Conservation (phyloP, 768 basidiomycete species). For the Xerocomellus intermedius region DNA sequence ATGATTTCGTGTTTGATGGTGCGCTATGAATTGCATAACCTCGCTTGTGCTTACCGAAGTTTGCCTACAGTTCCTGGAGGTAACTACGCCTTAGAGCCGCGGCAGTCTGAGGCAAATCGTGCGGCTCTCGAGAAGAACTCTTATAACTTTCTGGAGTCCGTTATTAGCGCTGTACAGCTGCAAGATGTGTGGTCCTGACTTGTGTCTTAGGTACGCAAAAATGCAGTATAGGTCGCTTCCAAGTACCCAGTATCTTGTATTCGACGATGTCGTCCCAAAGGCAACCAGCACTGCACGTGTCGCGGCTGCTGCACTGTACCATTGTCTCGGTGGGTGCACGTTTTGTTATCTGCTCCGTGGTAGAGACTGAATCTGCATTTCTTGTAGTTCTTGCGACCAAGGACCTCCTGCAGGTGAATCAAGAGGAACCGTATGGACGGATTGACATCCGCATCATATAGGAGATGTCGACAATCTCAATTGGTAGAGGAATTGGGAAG, state of each 20-base stretch:
- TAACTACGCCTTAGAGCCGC: constrained; percentile 41
- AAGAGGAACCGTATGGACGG: constrained; percentile 57
- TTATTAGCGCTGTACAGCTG: constrained; percentile 1
- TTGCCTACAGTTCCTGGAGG: constrained; percentile 29
- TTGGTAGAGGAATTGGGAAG: neutral
- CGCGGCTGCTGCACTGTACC: constrained; percentile 80
- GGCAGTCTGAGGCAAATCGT: constrained; percentile 54
- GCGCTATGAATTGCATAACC: constrained; percentile 11
- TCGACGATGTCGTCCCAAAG: constrained; percentile 66
- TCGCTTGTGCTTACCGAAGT: constrained; percentile 14
- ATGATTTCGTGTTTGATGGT: constrained; percentile 72
- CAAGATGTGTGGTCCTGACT: constrained; percentile 10
- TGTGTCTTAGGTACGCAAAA: constrained; percentile 60
- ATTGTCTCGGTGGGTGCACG: constrained; percentile 65
- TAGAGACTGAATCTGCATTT: neutral
- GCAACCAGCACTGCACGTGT: constrained; percentile 70
- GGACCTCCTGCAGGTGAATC: constrained; percentile 59
- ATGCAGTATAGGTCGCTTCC: constrained; percentile 70
- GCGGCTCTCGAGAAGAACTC: constrained; percentile 72
- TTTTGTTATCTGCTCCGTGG: neutral
- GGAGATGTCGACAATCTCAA: neutral
- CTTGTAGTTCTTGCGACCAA: constrained; percentile 73
- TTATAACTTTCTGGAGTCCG: constrained; percentile 77
- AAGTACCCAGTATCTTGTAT: constrained; percentile 46
- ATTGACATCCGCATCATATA: constrained; percentile 44